These are phyloP conservation scores for Hyaloraphidium curvatum DNA, from an alignment of 192 early-diverging fungal genomes.

Conservation along the genomic window DNA sequence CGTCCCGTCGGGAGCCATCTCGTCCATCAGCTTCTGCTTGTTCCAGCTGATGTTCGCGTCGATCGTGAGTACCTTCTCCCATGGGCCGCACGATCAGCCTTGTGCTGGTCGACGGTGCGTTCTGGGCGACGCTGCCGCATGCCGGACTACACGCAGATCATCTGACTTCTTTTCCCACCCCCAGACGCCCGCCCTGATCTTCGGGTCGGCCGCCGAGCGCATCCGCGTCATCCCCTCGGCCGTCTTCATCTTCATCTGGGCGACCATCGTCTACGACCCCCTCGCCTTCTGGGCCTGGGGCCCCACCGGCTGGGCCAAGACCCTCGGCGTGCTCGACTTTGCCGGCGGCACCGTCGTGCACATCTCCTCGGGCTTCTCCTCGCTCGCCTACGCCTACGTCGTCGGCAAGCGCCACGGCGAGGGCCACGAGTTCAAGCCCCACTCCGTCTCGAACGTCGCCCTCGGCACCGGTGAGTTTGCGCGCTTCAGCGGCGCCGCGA, in stretches of 20 bases:
- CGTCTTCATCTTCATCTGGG: conserved; percentile 84
- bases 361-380: conserved; percentile 72
- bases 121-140: too few relatives aligned
- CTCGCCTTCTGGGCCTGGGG: conserved; percentile 92
- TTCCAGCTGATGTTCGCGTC: conserved; percentile 89
- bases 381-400: conserved; percentile 70
- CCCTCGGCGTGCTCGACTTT: conserved; percentile 74
- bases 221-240: conserved; percentile 66
- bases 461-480: conserved; percentile 21
- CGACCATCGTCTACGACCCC: conserved; percentile 82
- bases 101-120: too few relatives aligned
- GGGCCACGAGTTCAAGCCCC: conserved; percentile 52
- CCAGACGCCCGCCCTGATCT: conserved; percentile 77
- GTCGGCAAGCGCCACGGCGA: conserved; percentile 62
- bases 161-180: too few relatives aligned
- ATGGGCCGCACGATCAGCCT: too few relatives aligned
- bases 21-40: conserved; percentile 50
- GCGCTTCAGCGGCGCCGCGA: neutral
- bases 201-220: conserved; percentile 80
- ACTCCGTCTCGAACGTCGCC: conserved; percentile 82
- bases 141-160: too few relatives aligned
- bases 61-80: too few relatives aligned
- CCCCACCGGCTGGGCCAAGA: conserved; percentile 61
- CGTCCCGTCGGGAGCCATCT: conserved; percentile 26
- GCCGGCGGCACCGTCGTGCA: conserved; percentile 96